Percentiles rank a stretch among this genome's conserved stretches.
These are phyloP conservation scores for Penicillium maclennaniae DNA, from an alignment of 495 filamentous ascomycete species.

Conservation along the genomic window DNA sequence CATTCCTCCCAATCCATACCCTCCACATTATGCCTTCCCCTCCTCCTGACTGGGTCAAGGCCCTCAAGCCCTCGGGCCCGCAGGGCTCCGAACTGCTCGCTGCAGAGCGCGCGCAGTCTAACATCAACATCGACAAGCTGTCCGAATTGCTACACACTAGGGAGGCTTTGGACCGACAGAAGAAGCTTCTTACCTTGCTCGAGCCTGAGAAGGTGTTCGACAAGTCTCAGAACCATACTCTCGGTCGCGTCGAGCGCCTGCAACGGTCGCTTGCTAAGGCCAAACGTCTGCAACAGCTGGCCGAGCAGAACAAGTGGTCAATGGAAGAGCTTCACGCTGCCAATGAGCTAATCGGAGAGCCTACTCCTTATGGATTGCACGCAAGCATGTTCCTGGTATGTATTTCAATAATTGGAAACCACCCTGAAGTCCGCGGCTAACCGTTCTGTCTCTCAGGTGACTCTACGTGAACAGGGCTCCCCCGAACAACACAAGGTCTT, in stretches of 20 bases:
- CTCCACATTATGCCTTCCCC: conserved; percentile 33
- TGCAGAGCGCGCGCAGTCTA: conserved; percentile 57
- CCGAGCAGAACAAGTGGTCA: conserved; percentile 59
- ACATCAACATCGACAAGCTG: conserved; percentile 54
- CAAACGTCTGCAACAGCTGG: conserved; percentile 63
- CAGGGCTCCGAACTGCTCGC: conserved; percentile 58
- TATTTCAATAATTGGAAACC: background rate
- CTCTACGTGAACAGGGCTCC: conserved; percentile 65
- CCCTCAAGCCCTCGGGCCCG: conserved; percentile 56
- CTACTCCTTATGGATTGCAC: conserved; percentile 65
- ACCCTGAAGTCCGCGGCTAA: background rate
- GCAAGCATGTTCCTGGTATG: conserved; percentile 61
- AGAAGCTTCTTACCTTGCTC: conserved; percentile 51
- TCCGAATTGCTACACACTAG: conserved; percentile 60
- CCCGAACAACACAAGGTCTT: conserved; percentile 67
- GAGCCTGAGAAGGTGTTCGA: conserved; percentile 61
- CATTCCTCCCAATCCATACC: conserved; percentile 1
- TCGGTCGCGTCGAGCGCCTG: conserved; percentile 60
- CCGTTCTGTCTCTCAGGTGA: conserved; percentile 41
- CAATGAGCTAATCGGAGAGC: conserved; percentile 59
- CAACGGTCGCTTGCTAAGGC: conserved; percentile 57
- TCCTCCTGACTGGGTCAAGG: conserved; percentile 61
- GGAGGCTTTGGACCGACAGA: conserved; percentile 50
- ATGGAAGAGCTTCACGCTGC: conserved; percentile 57
- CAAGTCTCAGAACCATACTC: conserved; percentile 64